Conservation (phyloP, 768 basidiomycete genomes). For the Lactarius deliciosus region DNA sequence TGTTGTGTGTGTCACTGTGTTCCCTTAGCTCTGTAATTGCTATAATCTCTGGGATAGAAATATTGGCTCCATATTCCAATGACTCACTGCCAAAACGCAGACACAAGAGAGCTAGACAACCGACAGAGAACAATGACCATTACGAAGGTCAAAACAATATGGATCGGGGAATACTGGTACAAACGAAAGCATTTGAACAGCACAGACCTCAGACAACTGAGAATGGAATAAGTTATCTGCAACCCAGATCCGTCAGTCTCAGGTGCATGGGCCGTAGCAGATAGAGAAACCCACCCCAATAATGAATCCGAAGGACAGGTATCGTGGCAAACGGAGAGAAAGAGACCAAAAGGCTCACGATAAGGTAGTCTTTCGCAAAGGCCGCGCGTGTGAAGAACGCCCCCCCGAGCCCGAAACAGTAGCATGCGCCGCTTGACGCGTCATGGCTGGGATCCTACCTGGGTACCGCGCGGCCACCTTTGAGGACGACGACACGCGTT, state of each 20-base stretch:
- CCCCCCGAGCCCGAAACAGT: conserved; percentile 16
- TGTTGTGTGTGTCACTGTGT: conserved; percentile 9
- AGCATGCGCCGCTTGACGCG: conserved; percentile 28
- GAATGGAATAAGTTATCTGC: conserved; percentile 25
- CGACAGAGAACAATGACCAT: conserved; percentile 7
- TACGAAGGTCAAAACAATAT: background rate
- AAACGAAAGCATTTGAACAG: conserved; percentile 1
- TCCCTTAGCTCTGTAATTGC: conserved; percentile 12
- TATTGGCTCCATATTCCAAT: background rate
- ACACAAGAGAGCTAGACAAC: conserved; percentile 2
- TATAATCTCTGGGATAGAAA: conserved; percentile 12
- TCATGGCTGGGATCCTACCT: conserved; percentile 1
- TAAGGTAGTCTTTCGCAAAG: conserved; percentile 25
- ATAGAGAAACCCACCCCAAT: conserved; percentile 5
- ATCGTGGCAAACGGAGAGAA: background rate
- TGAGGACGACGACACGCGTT: conserved; percentile 9
- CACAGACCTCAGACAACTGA: background rate
- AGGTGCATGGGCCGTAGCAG: background rate
- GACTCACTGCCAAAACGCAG: background rate
- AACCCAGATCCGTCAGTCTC: conserved; percentile 7
- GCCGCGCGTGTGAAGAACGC: conserved; percentile 27
- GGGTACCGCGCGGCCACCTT: conserved; percentile 17
- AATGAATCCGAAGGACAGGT: conserved; percentile 13
- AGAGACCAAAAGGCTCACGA: conserved; percentile 4
- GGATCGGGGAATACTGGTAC: conserved; percentile 20